A percentile compares a stretch with the other conserved stretches of the same genome.
phyloP scores from a whole-genome alignment of 2,329 filamentous ascomycete species.

The Grosmannia huntii region DNA sequence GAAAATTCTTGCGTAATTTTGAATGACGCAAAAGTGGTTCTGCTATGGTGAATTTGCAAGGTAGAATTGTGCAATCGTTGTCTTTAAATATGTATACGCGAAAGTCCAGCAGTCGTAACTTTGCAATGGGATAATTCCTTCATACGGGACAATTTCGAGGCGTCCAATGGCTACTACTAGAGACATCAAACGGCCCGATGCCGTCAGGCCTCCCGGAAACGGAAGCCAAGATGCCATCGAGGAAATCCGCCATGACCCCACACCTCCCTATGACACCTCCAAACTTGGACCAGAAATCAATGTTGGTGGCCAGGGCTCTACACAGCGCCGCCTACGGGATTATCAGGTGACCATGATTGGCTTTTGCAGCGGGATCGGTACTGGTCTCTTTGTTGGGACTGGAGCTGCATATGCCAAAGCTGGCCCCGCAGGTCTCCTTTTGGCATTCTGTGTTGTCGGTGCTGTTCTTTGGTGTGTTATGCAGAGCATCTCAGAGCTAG shows the following conservation, averaged over 20 bases:
- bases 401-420: constrained; percentile 26
- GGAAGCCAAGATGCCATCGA: not conserved
- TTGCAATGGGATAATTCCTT: not conserved
- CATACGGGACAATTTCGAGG: not conserved
- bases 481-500: constrained; percentile 38
- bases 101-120: not conserved
- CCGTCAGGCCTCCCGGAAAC: not conserved
- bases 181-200: not conserved
- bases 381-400: constrained; percentile 32
- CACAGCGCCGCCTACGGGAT: not conserved
- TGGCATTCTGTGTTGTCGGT: constrained; percentile 29
- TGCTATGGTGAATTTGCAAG: not conserved
- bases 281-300: not conserved
- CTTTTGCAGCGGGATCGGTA: constrained; percentile 28
- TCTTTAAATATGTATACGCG: not conserved
- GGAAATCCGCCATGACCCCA: not conserved
- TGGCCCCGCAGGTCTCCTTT: constrained; percentile 25
- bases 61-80: not conserved
- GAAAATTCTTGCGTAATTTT: not conserved
- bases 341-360: not conserved
- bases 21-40: not conserved
- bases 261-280: not conserved
- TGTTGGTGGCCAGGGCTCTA: not conserved
- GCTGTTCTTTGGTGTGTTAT: constrained; percentile 28
- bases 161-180: not conserved